Base-by-base conservation (phyloP, 345 rosid genomes). In the Brassica cretica region DNA sequence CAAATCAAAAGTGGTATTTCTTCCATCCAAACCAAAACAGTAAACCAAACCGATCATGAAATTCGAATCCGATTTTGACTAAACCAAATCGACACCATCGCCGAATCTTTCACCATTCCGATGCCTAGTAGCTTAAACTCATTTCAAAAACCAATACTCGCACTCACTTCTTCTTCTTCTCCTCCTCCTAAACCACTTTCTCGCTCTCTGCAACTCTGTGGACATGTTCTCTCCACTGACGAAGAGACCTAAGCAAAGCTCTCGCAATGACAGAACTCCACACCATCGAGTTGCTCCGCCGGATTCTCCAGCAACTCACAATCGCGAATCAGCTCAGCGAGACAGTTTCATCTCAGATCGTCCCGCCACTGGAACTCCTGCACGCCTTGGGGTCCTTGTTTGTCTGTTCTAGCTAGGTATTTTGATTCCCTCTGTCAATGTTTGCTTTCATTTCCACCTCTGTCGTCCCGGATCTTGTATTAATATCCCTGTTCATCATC, bases 381-480 rank as follows among this genome's bases (percentile, higher is more conserved):
- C 92, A 51, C 24, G 24, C 95, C 98, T 64, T 92, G 96, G 97
- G 95, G 89, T 53, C 87, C 95, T 69, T 97, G 91, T 80, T 81
- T 94, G 32, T 94, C 98, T 12, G 91, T 91, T 76, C 94, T 94
- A 53, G 94, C 98, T 74, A 86, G 98, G 98, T 94, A 78, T 24
- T 9, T 11, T 1, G 15, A 35, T 24, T 5, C 59, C 37, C 72
- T 18, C 79, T 25, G 44, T 56, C 14, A 2, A 7, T 2, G 2
- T 37, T n/a, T 37, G 35, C 56, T 69, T 68, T 33, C 78, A 68
- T 73, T 68, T 53, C 39, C 0, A 63, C 12, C 11, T 44, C 6
- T 15, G 12, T 27, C 30, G 46, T 64, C 53, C 11, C 53, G 30
- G 64, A 11, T 70, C 68, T 72, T 62, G 66, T 33, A 55, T 62